A percentile compares a stretch with the other conserved stretches of the same genome.
Conservation (phyloP, 2,329 filamentous ascomycete genomes). For the Fusarium transvaalense region DNA sequence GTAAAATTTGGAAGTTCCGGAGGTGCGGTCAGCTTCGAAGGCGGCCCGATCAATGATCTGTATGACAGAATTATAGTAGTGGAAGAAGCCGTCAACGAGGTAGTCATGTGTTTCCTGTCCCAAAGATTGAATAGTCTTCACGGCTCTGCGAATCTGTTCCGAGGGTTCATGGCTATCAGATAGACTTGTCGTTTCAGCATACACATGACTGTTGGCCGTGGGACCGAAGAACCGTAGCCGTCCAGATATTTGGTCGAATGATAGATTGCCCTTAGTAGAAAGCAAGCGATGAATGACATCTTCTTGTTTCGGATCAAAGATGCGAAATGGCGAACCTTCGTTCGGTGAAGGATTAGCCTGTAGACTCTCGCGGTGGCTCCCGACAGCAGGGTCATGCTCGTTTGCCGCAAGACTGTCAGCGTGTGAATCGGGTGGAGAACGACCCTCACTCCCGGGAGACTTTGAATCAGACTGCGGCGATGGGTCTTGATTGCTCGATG, state of each 20-base stretch:
- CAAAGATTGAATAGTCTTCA: slow-evolving; percentile 62
- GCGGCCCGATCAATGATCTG: slow-evolving; percentile 63
- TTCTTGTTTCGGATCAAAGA: slow-evolving; percentile 58
- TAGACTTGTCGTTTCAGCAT: slow-evolving; percentile 56
- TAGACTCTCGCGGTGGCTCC: slow-evolving; percentile 28
- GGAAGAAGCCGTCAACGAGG: slow-evolving; percentile 65
- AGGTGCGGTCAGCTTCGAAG: slow-evolving; percentile 62
- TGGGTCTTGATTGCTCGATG: slow-evolving; percentile 11
- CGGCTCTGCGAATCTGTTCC: slow-evolving; percentile 61
- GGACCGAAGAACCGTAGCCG: slow-evolving; percentile 66
- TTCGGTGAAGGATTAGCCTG: slow-evolving; percentile 45
- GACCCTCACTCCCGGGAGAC: slow-evolving; percentile 43
- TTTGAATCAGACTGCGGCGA: slow-evolving; percentile 17
- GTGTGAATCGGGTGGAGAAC: slow-evolving; percentile 52
- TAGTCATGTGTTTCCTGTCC: slow-evolving; percentile 63
- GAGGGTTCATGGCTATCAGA: slow-evolving; percentile 55
- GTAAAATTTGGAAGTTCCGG: slow-evolving; percentile 62
- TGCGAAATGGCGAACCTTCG: slow-evolving; percentile 53
- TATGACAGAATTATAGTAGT: slow-evolving; percentile 63
- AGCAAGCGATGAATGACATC: slow-evolving; percentile 63
- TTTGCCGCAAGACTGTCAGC: slow-evolving; percentile 50
- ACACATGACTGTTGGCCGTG: slow-evolving; percentile 66
- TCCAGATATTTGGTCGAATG: slow-evolving; percentile 64
- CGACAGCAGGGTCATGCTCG: slow-evolving; percentile 46
- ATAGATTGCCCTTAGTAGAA: slow-evolving; percentile 62